These are phyloP conservation scores for Sphaceloma murrayae DNA, from an alignment of 2,329 filamentous ascomycete species.

Conservation along the genomic window DNA sequence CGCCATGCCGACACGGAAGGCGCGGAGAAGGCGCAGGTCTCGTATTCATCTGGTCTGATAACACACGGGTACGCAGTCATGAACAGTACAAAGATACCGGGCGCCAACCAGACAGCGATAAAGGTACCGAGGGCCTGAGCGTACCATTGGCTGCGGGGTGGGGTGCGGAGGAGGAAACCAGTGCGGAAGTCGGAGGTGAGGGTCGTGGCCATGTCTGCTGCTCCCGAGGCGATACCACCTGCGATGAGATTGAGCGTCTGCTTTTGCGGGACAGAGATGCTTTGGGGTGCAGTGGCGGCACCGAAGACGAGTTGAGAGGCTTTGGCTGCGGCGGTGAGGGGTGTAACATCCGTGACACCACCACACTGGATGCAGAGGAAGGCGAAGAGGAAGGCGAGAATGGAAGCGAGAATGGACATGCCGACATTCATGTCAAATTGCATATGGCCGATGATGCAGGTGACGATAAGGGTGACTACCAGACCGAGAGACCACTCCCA, in stretches of 20 bases:
- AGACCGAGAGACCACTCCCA: slow-evolving; percentile 46
- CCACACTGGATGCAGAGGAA: slow-evolving; percentile 50
- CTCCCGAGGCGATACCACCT: slow-evolving; percentile 31
- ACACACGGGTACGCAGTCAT: slow-evolving; percentile 56
- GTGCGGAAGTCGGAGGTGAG: slow-evolving; percentile 56
- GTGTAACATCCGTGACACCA: slow-evolving; percentile 46
- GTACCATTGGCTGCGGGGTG: slow-evolving; percentile 54
- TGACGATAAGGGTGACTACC: slow-evolving; percentile 36
- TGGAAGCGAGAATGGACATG: slow-evolving; percentile 44
- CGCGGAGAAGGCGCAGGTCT: slow-evolving; percentile 48
- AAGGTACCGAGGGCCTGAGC: slow-evolving; percentile 54
- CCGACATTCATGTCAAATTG: slow-evolving; percentile 48
- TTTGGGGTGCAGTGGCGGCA: slow-evolving; percentile 45
- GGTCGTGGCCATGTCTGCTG: slow-evolving; percentile 32
- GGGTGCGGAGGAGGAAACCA: slow-evolving; percentile 54
- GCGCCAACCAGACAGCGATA: slow-evolving; percentile 53
- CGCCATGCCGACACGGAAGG: slow-evolving; percentile 56
- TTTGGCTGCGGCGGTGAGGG: slow-evolving; percentile 54
- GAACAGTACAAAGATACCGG: slow-evolving; percentile 56
- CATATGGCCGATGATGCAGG: slow-evolving; percentile 42
- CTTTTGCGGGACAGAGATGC: slow-evolving; percentile 37
- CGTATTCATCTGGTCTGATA: slow-evolving; percentile 36
- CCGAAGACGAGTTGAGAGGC: slow-evolving; percentile 57
- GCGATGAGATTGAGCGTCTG: slow-evolving; percentile 56
- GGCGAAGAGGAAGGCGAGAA: slow-evolving; percentile 49